These are phyloP conservation scores for Penicillium desertorum DNA, from an alignment of 495 filamentous ascomycete species.

Conservation along the genomic window DNA sequence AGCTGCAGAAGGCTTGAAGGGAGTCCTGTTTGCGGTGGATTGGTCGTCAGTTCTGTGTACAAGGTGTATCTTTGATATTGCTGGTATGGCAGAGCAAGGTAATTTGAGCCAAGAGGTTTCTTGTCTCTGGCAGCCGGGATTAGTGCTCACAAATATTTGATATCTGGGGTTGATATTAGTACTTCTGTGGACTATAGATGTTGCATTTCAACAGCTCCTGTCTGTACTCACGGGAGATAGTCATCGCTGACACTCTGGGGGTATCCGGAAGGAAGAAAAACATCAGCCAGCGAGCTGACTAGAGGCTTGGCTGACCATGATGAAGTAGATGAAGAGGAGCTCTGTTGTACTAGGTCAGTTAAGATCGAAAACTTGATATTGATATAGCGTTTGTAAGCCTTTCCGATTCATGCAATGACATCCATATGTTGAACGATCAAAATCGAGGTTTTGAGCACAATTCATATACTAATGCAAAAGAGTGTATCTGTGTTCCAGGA, in stretches of 20 bases:
- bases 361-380: too few species aligned
- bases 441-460: not conserved
- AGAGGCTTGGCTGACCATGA: slow-evolving; percentile 37
- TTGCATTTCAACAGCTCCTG: not conserved
- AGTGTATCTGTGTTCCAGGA: not conserved
- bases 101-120: not conserved
- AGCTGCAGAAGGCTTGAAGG: slow-evolving; percentile 91
- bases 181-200: not conserved
- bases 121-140: not conserved
- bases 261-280: slow-evolving; percentile 93
- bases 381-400: not conserved
- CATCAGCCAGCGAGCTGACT: slow-evolving; percentile 31
- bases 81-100: not conserved
- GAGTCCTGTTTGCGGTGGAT: slow-evolving; percentile 64
- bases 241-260: slow-evolving; percentile 88
- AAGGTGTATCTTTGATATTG: not conserved
- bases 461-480: not conserved
- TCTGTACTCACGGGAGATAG: slow-evolving; percentile 68
- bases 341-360: slow-evolving; percentile 3
- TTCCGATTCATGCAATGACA: not conserved
- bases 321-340: slow-evolving; percentile 16
- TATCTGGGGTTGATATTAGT: slow-evolving; percentile 51
- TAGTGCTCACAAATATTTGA: slow-evolving; percentile 57
- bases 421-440: not conserved
- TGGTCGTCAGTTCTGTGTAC: not conserved